Evolutionary conservation across 495 filamentous ascomycete genomes (phyloP), one percentile per base, ranked within the genome.

Genomic region (Aspergillus homomorphus): DNA sequence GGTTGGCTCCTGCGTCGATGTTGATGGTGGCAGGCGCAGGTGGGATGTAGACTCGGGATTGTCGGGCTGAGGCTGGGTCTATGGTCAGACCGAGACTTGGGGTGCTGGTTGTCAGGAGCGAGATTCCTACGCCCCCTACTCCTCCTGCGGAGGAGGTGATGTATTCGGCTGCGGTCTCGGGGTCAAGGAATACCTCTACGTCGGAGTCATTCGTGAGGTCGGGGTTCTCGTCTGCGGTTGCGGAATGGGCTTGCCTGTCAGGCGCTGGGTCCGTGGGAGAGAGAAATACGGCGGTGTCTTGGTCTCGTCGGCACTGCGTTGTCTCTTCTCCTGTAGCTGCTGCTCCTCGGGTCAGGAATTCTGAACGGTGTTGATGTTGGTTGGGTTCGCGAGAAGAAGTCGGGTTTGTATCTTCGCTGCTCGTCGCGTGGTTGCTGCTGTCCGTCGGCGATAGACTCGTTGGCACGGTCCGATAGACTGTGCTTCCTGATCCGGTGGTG

Each of bases 111-210:
- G 20, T 59, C 9, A 56, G 41, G 8, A 54, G 10, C 2, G 57
- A 33, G 42, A 16, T 42, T 21, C 3, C 46, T 21, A 21, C 45
- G 33, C 33, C 33, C 7, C 33, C 33, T 5, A 38, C 33, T 7
- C 33, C 33, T 2, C 33, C 33, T 5, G 33, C 33, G 33, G 33
- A 38, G 33, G 33, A 38, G 33, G 33, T 38, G 33, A 38, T 21
- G 38, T 53, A 26, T 45, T 52, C 20, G 19, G 54, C 33, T 0
- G 44, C 45, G 12, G 46, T 45, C 5, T 66, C 60, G 6, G 66
- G 58, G 26, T 59, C 60, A n/a, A 68, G 46, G 44, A 66, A 68
- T 0, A 63, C 63, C 45, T 68, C 63, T 0, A 62, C 45, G 33
- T 62, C 56, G 53, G 60, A 49, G 24, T 51, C 5, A 46, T 26